These are phyloP conservation scores for Candida dendrica DNA, from an alignment of 805 yeast species.

Conservation along the genomic window DNA sequence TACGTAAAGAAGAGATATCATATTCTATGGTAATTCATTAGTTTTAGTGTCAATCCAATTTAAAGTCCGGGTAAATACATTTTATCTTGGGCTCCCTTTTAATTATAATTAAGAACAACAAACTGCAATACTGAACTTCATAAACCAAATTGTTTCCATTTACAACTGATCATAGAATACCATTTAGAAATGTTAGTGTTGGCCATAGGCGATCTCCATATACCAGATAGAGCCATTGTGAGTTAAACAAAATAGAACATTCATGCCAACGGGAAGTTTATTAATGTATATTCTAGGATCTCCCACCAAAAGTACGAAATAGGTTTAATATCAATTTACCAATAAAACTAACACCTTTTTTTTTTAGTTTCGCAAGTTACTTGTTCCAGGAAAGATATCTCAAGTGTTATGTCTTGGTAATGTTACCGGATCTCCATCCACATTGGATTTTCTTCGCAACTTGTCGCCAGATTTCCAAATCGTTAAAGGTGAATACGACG, in stretches of 20 bases:
- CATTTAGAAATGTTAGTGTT: constrained; percentile 39
- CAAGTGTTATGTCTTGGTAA: constrained; percentile 86
- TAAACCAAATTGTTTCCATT: too few relatives aligned
- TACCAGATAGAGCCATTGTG: constrained; percentile 78
- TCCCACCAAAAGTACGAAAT: constrained; percentile 33
- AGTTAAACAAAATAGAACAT: too few relatives aligned
- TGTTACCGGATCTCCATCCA: constrained; percentile 57
- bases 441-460: constrained; percentile 55
- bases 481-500: constrained; percentile 82
- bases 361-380: constrained; percentile 57
- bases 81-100: too few relatives aligned
- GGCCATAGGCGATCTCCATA: constrained; percentile 84
- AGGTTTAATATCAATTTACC: neutral
- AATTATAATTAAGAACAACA: too few relatives aligned
- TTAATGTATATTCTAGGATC: too few relatives aligned
- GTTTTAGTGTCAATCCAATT: too few relatives aligned
- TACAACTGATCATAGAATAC: too few relatives aligned
- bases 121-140: too few relatives aligned
- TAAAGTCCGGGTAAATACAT: too few relatives aligned
- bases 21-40: too few relatives aligned
- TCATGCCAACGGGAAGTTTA: too few relatives aligned
- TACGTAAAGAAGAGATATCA: too few relatives aligned
- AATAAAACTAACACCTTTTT: constrained; percentile 2
- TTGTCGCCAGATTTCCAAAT: constrained; percentile 67
- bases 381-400: constrained; percentile 79